Evolutionary conservation across 495 filamentous ascomycete species (phyloP), one percentile per base, ranked within the genome.

Genomic region (Delitschia confertaspora): DNA sequence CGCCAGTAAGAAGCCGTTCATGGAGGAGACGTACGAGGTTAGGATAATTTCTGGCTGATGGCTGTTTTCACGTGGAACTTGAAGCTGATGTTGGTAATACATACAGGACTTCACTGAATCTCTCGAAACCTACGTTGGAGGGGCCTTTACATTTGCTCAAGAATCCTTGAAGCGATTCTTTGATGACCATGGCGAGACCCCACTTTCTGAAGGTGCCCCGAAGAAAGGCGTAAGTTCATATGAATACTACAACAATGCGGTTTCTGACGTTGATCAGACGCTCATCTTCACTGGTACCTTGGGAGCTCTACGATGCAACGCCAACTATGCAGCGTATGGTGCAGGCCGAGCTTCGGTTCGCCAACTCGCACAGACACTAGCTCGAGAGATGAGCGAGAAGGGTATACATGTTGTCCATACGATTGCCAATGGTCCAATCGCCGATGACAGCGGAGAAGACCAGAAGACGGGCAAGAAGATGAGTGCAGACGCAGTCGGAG

Each of bases 391-490:
- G 60, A 66, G 60, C 25, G 50, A 60, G 14, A 63, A 62, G 38
- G 67, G 68, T 6, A 41, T 73, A 4, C 69, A 71, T 59, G 68
- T 70, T 4, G 69, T 61, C 13, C 69, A 73, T 54, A 60, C 68
- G 3, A 66, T 71, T 47, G 60, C 67, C 9, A 70, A 69, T 50
- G 66, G 69, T 1, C 57, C 44, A 0, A 69, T 71, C 24, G 58
- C 51, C 44, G 67, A 70, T 60, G 67, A 61, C 29, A 58, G 65
- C 37, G 63, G 60, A 1, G 59, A 68, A 43, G 64, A 59, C 29
- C 60, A 64, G 41, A 59, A 49, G 55, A 60, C 33, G 3, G 65
- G 66, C 20, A 69, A 65, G 58, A 59, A 60, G 31, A 71, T 68
- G 56, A 61, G 62, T 40, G 64, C 67, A 11, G 67, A 70, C 51